These are phyloP conservation scores for Glaciozyma antarctica DNA, from an alignment of 768 basidiomycete genomes.

Conservation along the genomic window DNA sequence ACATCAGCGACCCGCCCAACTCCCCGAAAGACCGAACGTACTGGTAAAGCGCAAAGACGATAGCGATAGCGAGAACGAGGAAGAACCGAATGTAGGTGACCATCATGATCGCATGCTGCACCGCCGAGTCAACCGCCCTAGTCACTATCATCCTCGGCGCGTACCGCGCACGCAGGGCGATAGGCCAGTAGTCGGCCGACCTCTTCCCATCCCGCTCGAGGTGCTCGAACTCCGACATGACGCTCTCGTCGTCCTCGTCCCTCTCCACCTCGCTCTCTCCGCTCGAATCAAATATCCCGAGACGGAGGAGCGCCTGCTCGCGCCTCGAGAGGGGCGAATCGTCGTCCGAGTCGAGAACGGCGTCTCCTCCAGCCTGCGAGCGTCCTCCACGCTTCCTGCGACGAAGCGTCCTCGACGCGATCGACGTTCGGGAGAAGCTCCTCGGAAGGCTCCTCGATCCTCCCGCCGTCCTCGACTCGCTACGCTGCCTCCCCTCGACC, in stretches of 20 bases:
- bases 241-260: constrained; percentile 8
- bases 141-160: constrained; percentile 18
- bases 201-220: background rate
- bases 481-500: background rate
- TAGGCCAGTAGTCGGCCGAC: constrained; percentile 23
- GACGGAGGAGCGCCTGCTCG: background rate
- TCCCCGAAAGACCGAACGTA: constrained; percentile 4
- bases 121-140: constrained; percentile 16
- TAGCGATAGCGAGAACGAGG: constrained; percentile 16
- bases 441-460: background rate
- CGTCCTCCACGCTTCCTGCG: background rate
- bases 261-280: background rate
- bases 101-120: constrained; percentile 7
- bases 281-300: background rate
- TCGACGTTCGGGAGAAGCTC: background rate
- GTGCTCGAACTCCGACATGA: constrained; percentile 3
- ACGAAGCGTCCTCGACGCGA: background rate
- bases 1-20: background rate
- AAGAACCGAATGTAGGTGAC: constrained; percentile 21
- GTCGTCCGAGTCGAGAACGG: background rate
- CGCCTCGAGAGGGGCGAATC: background rate
- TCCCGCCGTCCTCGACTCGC: background rate
- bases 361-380: background rate
- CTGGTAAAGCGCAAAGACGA: constrained; percentile 25
- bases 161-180: constrained; percentile 21